Evolutionary conservation across 2,329 filamentous ascomycete species (phyloP).

Genomic region (Byssothecium circinans): DNA sequence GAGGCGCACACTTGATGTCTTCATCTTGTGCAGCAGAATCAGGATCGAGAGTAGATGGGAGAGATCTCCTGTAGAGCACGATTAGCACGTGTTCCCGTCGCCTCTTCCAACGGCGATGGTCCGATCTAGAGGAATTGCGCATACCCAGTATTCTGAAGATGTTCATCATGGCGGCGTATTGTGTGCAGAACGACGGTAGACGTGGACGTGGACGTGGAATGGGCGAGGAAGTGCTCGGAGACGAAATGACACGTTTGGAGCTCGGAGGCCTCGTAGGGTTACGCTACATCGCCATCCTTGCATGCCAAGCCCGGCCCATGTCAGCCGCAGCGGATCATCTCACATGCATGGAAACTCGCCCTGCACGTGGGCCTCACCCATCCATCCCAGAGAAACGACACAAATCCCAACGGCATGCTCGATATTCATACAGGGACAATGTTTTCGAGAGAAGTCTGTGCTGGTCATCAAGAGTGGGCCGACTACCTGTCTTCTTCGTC

Average conservation of each 20-base stretch:
- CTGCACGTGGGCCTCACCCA: too few relatives aligned
- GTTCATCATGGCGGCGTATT: slow-evolving; percentile 59
- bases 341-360: too few relatives aligned
- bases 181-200: slow-evolving; percentile 17
- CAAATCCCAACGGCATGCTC: too few relatives aligned
- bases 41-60: slow-evolving; percentile 94
- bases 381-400: too few relatives aligned
- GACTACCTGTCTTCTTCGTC: not conserved
- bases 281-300: slow-evolving; percentile 38
- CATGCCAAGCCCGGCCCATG: slow-evolving; percentile 31
- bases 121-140: too few relatives aligned
- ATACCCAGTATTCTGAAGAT: slow-evolving; percentile 69
- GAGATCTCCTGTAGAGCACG: slow-evolving; percentile 70
- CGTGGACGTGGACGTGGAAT: slow-evolving; percentile 13
- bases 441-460: too few relatives aligned
- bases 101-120: too few relatives aligned
- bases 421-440: too few relatives aligned
- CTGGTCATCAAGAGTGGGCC: not conserved
- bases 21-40: slow-evolving; percentile 97
- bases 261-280: slow-evolving; percentile 24
- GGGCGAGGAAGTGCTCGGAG: slow-evolving; percentile 8
- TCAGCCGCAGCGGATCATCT: not conserved
- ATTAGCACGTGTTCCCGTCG: slow-evolving; percentile 28
- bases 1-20: slow-evolving; percentile 72
- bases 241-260: slow-evolving; percentile 44